Base-by-base conservation (phyloP, 768 basidiomycete genomes). In the Saitozyma sp. region DNA sequence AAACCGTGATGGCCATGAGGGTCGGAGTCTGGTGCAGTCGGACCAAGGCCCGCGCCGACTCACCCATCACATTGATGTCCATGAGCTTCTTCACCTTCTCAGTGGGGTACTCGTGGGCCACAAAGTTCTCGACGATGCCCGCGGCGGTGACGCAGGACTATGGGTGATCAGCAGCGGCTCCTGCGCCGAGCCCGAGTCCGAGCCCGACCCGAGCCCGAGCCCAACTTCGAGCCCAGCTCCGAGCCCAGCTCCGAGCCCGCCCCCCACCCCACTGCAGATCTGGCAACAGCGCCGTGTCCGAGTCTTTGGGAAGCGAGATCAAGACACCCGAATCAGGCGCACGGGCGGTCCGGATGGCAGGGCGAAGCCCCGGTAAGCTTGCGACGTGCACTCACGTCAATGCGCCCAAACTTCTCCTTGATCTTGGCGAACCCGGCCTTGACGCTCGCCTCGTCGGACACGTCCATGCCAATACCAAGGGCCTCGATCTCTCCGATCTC, bases 41-140 rank as follows among this genome's bases (percentile, higher is more conserved):
- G 29, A 29, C 5, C 29, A 29, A 29, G 2, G 29, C 5, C n/a
- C n/a, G 1, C 17, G 14, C 2, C 7, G 6, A 61, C 58, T 38
- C 40, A 59, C 93, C 94, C 77, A 96, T 91, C 49, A 97, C 90
- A 74, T 97, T 97, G 83, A 97, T 86, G 72, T 92, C 91, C 76
- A 89, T 90, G 59, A 98, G 82, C 59, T 86, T 85, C 78, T 88
- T 88, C 71, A 92, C 86, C 56, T 89, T 88, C 65, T 92, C 89
- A 56, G 87, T 85, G 3, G 94, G 94, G 81, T 97, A 92, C 86
- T 92, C 90, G 58, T 92, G 84, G 1, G 92, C 91, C 43, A 90
- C 82, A 79, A 88, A 90, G 81, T 93, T 94, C 81, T 94, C 89
- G 19, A 82, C 80, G 53, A 81, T 78, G 63, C 81, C 82, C 86